Base-by-base conservation (phyloP, 2,329 filamentous ascomycete genomes). In the Trichoderma lentiforme region DNA sequence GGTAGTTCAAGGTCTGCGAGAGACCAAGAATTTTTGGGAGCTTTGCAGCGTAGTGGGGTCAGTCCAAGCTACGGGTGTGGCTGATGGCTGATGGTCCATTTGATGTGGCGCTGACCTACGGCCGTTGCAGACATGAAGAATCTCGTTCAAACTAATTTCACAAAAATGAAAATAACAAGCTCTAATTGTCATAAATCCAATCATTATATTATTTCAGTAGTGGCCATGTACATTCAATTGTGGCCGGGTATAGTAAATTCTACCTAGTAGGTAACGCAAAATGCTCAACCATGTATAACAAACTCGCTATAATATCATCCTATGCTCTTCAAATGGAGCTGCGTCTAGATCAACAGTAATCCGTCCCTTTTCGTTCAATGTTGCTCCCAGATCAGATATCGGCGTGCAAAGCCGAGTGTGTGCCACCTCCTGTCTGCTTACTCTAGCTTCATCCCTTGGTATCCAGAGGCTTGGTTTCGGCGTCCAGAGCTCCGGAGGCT, bases 391-490 rank as follows among this genome's bases (percentile, higher is more conserved):
- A 80, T 97, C 94, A 0, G 92, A 95, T 74, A 97, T 95, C 1
- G 91, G 89, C 34, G 94, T 92, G 36, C 93, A 87, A 76, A 87
- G 89, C 75, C 85, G 85, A 0, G 92, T 92, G 76, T 96, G 92
- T 14, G 85, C 85, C 68, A 96, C 86, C 81, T 97, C 94, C 79
- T 97, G 92, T 76, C 86, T 86, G 69, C 90, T 93, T 56, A 97
- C 88, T 11, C 93, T 92, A 28, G 90, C 88, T 1, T 86, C 82
- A 77, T 97, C 94, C 72, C 88, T 86, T 0, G 94, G 93, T 70
- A 97, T 92, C 94, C 94, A 97, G n/a, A 97, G 84, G 34, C 93
- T 83, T 2, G 93, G 92, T 81, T 75, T 86, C 75, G 73, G 88
- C 85, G 28, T 81, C 87, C 78, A 95, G 86, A 82, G 75, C 67